A percentile compares a stretch with the other conserved stretches of the same genome.
These are phyloP conservation scores for Pelagophyceae sp. DNA, from an alignment of 352 stramenopile genomes.

Conservation along the genomic window DNA sequence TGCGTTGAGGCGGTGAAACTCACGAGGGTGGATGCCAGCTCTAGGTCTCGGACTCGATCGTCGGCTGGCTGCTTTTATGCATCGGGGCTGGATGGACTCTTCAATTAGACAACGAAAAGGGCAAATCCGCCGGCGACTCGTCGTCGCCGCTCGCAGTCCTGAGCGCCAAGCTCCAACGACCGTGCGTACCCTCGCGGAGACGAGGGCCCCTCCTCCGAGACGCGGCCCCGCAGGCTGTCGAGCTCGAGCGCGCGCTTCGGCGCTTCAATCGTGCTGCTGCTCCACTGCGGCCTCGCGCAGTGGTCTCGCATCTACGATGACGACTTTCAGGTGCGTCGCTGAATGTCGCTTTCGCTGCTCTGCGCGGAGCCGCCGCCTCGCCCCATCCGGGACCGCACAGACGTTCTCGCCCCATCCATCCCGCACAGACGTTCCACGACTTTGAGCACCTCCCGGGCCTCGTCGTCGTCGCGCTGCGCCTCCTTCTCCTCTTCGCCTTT, in stretches of 20 bases:
- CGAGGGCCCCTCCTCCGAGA: background rate
- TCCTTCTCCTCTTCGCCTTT: constrained; percentile 43
- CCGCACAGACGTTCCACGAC: constrained; percentile 52
- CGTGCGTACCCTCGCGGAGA: no score
- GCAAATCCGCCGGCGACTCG: no score
- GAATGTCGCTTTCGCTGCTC: no score
- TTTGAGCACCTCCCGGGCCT: constrained; percentile 52
- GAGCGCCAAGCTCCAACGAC: no score
- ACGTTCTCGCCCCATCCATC: no score
- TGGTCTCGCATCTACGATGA: constrained; percentile 55
- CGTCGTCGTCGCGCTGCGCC: constrained; percentile 47
- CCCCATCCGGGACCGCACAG: no score
- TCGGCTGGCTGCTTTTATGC: constrained; percentile 44
- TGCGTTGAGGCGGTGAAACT: no score
- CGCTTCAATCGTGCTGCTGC: constrained; percentile 32
- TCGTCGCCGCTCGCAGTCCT: no score
- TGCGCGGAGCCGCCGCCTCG: no score
- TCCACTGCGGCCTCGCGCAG: constrained; percentile 47
- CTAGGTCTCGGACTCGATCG: constrained; percentile 51
- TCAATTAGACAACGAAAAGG: no score
- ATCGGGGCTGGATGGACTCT: constrained; percentile 56
- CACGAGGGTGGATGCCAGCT: no score
- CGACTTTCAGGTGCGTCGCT: no score
- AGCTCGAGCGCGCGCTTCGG: background rate
- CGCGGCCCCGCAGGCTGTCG: background rate